Evolutionary conservation across 2,329 filamentous ascomycete genomes (phyloP).

Genomic region (Ceratocystis smalleyi): DNA sequence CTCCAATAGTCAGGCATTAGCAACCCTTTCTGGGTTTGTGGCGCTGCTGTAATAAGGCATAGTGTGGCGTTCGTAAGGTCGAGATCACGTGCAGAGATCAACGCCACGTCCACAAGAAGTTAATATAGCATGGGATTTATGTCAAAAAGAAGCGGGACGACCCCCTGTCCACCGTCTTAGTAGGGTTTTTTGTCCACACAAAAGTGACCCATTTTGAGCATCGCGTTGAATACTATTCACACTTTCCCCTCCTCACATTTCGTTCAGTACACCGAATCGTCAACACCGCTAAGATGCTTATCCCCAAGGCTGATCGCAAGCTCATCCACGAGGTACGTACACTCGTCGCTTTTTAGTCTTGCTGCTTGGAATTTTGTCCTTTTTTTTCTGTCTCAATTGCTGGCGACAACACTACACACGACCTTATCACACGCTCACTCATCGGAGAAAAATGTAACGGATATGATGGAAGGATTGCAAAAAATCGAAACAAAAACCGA

Average conservation of each 20-base stretch:
- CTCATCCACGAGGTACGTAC: conserved; percentile 74
- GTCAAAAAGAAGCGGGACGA: conserved; percentile 8
- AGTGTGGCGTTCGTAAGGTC: background rate
- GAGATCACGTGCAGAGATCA: conserved; percentile 9
- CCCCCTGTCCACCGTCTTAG: conserved; percentile 20
- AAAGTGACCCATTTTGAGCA: conserved; percentile 31
- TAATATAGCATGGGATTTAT: conserved; percentile 10
- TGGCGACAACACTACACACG: background rate
- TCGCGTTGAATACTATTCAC: conserved; percentile 19
- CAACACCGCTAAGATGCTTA: conserved; percentile 62
- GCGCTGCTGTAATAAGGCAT: too few species aligned
- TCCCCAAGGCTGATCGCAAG: conserved; percentile 99
- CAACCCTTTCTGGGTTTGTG: too few species aligned
- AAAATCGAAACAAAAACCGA: background rate
- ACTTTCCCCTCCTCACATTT: conserved; percentile 18
- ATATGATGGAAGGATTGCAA: conserved; percentile 15
- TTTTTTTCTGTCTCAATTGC: conserved; percentile 1
- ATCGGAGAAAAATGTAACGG: background rate
- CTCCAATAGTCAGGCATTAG: too few species aligned
- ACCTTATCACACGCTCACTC: too few species aligned
- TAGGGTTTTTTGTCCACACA: conserved; percentile 34
- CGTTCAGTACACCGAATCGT: conserved; percentile 18
- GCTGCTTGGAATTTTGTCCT: background rate
- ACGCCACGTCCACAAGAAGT: conserved; percentile 17
- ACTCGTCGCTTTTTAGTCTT: conserved; percentile 14